Conservation (phyloP, 306 rosid species). For the Rosa lucieae region DNA sequence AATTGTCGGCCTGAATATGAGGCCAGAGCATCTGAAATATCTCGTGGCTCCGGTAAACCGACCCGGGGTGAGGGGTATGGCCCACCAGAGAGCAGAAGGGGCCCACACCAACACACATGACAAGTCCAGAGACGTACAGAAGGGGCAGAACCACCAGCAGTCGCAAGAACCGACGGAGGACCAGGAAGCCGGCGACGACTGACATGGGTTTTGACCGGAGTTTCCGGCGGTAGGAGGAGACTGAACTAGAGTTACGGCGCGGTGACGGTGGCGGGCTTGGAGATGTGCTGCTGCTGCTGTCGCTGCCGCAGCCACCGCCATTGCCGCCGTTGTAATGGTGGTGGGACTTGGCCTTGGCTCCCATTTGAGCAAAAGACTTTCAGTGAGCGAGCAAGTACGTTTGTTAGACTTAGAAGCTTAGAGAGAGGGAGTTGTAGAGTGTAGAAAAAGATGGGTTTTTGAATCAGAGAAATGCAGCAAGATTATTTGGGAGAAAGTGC, state of each 20-base stretch:
- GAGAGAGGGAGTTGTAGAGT: constrained; percentile 1
- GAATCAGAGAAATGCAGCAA: constrained; percentile 1
- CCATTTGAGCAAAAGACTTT: constrained; percentile 5
- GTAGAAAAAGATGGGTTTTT: background rate
- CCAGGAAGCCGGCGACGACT: constrained; percentile 44
- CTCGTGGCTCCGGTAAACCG: constrained; percentile 71
- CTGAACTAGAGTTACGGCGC: constrained; percentile 39
- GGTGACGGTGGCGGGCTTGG: constrained; percentile 94
- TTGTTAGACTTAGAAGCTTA: background rate
- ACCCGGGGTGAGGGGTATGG: constrained; percentile 73
- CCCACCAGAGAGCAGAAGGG: constrained; percentile 72
- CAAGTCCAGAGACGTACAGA: constrained; percentile 72
- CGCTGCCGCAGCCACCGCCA: constrained; percentile 43
- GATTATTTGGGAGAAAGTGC: background rate
- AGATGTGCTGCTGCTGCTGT: constrained; percentile 56
- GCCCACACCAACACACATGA: constrained; percentile 89
- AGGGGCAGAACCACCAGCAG: constrained; percentile 69
- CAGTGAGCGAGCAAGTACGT: background rate
- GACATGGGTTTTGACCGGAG: constrained; percentile 53
- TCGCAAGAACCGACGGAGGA: constrained; percentile 68
- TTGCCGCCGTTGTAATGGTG: constrained; percentile 30
- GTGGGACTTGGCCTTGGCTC: constrained; percentile 63
- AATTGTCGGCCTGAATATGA: constrained; percentile 64
- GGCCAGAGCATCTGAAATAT: constrained; percentile 59
- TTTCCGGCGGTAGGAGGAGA: constrained; percentile 54